Percentiles rank a stretch among this genome's conserved stretches.
Evolutionary conservation across 352 stramenopile species (phyloP).

Genomic region (Phytophthora cryptogea): DNA sequence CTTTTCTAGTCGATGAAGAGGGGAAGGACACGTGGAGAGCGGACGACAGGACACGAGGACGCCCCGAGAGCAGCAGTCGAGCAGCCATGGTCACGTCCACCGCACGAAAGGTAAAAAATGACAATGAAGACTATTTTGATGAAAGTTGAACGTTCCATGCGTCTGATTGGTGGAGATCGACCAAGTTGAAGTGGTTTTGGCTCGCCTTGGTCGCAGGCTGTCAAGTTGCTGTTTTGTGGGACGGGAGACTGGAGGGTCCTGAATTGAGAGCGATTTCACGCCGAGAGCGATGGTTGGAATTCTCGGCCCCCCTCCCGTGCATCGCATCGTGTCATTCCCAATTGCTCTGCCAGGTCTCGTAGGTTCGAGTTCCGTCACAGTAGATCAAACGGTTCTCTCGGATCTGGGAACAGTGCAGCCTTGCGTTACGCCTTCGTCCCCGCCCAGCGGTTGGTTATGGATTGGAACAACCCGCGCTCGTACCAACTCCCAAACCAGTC

Average conservation of each 20-base stretch:
- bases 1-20: not conserved
- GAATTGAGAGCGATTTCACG: slow-evolving; percentile 45
- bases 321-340: slow-evolving; percentile 11
- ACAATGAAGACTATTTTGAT: not conserved
- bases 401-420: slow-evolving; percentile 42
- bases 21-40: not conserved
- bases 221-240: slow-evolving; percentile 8
- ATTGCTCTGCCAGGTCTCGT: slow-evolving; percentile 7
- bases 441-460: slow-evolving; percentile 23
- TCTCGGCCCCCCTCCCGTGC: slow-evolving; percentile 21
- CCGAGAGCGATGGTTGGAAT: slow-evolving; percentile 21
- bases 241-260: slow-evolving; percentile 20
- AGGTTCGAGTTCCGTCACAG: slow-evolving; percentile 26
- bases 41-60: slow-evolving; percentile 1
- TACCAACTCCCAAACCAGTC: slow-evolving; percentile 22
- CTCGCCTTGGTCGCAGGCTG: not conserved
- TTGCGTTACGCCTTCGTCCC: slow-evolving; percentile 11
- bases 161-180: too few species aligned
- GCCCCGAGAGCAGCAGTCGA: slow-evolving; percentile 21
- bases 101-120: too few species aligned
- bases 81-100: slow-evolving; percentile 11
- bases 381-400: slow-evolving; percentile 20
- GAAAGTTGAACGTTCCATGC: slow-evolving; percentile 1
- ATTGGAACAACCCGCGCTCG: slow-evolving; percentile 32
- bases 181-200: slow-evolving; percentile 5